These are phyloP conservation scores for Aspergillus olivimuriae DNA, from an alignment of 495 filamentous ascomycete genomes.

Conservation along the genomic window DNA sequence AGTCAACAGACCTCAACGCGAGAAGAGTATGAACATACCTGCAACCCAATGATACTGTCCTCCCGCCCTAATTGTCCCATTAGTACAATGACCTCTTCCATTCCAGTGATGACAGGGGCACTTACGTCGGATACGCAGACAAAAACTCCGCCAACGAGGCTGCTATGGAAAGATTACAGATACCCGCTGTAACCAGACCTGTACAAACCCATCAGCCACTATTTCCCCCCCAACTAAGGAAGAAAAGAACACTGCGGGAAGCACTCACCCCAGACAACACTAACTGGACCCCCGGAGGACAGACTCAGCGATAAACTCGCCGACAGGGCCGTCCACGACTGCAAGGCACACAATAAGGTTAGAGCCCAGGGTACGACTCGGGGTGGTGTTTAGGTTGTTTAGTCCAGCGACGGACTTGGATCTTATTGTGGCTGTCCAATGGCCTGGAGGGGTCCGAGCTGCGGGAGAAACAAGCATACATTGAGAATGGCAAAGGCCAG, in stretches of 20 bases:
- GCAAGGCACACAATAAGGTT: slow-evolving; percentile 3
- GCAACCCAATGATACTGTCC: slow-evolving; percentile 77
- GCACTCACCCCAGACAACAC: slow-evolving; percentile 44
- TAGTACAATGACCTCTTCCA: slow-evolving; percentile 5
- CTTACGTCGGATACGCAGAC: slow-evolving; percentile 63
- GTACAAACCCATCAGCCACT: no score
- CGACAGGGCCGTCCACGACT: slow-evolving; percentile 49
- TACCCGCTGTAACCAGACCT: slow-evolving; percentile 61
- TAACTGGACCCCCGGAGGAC: slow-evolving; percentile 39
- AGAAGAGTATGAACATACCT: slow-evolving; percentile 26
- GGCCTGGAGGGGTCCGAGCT: not conserved
- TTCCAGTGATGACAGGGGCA: slow-evolving; percentile 1
- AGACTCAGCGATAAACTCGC: slow-evolving; percentile 44
- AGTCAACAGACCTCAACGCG: no score
- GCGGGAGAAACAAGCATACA: slow-evolving; percentile 31
- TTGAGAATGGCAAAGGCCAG: slow-evolving; percentile 50
- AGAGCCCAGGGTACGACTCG: not conserved
- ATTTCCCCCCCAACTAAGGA: no score
- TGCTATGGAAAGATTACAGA: slow-evolving; percentile 68
- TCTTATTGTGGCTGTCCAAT: not conserved
- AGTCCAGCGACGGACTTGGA: not conserved
- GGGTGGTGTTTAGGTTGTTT: not conserved
- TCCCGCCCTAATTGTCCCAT: slow-evolving; percentile 33
- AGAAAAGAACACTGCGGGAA: not conserved
- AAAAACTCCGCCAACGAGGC: slow-evolving; percentile 68